Percentiles rank a stretch among this genome's conserved stretches.
Conservation (phyloP, 1,284 basidiomycete genomes). For the Puccinia triticina region DNA sequence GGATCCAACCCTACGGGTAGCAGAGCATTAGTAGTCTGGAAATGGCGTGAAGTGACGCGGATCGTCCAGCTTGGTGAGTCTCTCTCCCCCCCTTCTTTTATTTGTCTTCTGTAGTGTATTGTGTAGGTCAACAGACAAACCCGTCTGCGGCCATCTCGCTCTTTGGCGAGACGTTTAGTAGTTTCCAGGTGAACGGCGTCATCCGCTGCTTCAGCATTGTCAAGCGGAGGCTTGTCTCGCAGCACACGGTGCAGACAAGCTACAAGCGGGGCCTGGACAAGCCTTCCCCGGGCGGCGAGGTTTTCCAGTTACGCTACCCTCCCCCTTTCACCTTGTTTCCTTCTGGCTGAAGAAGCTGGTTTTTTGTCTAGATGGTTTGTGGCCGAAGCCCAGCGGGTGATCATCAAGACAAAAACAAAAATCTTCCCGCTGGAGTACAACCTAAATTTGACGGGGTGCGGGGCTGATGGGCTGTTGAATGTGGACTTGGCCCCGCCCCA, state of each 20-base stretch:
- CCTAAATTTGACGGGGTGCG: background rate
- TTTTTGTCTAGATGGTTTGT: slow-evolving; percentile 45
- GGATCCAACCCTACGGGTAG: too few relatives aligned
- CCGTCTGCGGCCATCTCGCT: slow-evolving; percentile 50
- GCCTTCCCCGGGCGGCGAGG: background rate
- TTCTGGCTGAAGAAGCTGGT: background rate
- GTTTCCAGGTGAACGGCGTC: slow-evolving; percentile 47
- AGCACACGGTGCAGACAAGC: slow-evolving; percentile 38
- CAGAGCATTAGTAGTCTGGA: slow-evolving; percentile 50
- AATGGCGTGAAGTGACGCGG: slow-evolving; percentile 47
- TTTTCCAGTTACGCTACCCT: slow-evolving; percentile 32
- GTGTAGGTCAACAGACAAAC: slow-evolving; percentile 46
- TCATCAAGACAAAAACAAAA: slow-evolving; percentile 43
- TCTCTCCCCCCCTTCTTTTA: background rate
- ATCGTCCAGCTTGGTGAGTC: slow-evolving; percentile 49
- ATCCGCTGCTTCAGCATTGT: slow-evolving; percentile 47
- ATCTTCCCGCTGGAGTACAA: slow-evolving; percentile 47
- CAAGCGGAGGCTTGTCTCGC: slow-evolving; percentile 33
- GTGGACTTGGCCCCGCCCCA: slow-evolving; percentile 39
- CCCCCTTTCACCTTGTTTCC: background rate
- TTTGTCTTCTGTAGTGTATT: background rate
- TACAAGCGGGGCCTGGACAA: background rate
- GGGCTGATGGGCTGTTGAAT: background rate
- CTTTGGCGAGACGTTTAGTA: slow-evolving; percentile 42
- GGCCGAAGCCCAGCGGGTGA: slow-evolving; percentile 45